A percentile compares a stretch with the other conserved stretches of the same genome.
These are phyloP conservation scores for Fusarium multiceps DNA, from an alignment of 2,329 filamentous ascomycete genomes.

Conservation along the genomic window DNA sequence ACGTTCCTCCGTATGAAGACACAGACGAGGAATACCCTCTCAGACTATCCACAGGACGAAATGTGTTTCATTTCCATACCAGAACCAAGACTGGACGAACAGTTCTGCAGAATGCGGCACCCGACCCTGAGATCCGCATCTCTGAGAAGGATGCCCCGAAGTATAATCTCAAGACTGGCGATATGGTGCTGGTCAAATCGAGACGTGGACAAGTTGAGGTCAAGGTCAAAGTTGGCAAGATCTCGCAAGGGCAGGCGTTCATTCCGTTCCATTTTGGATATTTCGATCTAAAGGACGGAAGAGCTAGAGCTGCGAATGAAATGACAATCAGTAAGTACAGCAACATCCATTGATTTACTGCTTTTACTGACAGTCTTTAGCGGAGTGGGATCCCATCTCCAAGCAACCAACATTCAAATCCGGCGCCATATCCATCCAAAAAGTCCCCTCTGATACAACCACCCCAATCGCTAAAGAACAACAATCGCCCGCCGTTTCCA, in stretches of 20 bases:
- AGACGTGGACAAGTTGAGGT: not conserved
- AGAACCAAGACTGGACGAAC: slow-evolving; percentile 1
- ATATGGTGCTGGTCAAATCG: not conserved
- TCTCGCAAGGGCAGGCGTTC: not conserved
- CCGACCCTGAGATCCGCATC: not conserved
- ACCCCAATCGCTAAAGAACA: not conserved
- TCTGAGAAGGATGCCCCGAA: not conserved
- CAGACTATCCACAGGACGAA: not conserved
- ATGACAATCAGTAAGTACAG: not conserved
- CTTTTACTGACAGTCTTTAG: not conserved
- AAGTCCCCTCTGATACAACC: fast-evolving
- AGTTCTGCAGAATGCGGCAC: not conserved
- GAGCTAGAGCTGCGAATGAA: not conserved
- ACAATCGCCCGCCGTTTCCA: not conserved
- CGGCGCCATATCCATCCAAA: fast-evolving
- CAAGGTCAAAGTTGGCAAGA: not conserved
- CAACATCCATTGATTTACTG: no score
- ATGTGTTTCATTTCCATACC: not conserved
- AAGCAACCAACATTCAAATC: not conserved
- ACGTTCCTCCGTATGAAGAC: not conserved
- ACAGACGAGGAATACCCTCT: not conserved
- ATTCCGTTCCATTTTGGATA: slow-evolving; percentile 7
- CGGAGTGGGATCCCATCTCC: not conserved
- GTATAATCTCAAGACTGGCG: fast-evolving
- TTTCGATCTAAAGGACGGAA: not conserved